Evolutionary conservation across 2,329 filamentous ascomycete genomes (phyloP).

Genomic region (Blastomyces parvus): DNA sequence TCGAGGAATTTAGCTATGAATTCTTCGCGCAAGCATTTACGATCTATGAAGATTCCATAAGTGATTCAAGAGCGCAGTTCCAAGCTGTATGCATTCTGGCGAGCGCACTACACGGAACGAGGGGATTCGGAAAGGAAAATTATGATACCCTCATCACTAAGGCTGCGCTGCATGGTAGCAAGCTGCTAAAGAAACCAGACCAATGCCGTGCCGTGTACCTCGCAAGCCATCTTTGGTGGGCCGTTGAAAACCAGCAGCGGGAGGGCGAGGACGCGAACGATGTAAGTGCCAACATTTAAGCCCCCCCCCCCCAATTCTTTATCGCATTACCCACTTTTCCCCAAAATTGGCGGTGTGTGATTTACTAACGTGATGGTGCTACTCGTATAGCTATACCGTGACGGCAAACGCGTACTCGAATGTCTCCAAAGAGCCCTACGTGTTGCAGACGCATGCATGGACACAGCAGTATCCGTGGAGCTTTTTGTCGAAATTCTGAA

Average conservation of each 20-base stretch:
- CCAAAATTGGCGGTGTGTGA: not conserved
- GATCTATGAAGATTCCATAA: conserved; percentile 92
- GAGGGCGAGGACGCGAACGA: conserved; percentile 72
- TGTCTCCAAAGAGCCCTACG: conserved; percentile 90
- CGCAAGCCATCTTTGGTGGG: conserved; percentile 97
- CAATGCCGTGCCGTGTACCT: conserved; percentile 95
- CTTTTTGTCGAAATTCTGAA: conserved; percentile 98
- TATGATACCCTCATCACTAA: conserved; percentile 99
- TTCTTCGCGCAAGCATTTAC: conserved; percentile 98
- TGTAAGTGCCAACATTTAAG: conserved; percentile 43
- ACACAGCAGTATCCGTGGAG: conserved; percentile 92
- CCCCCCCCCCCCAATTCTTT: not conserved
- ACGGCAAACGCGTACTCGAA: conserved; percentile 93
- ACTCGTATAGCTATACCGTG: conserved; percentile 63
- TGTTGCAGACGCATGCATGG: conserved; percentile 98
- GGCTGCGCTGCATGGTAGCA: conserved; percentile 91
- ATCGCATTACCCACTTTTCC: not conserved
- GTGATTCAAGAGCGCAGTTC: conserved; percentile 93
- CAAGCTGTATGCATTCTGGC: conserved; percentile 95
- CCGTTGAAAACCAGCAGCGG: conserved; percentile 67
- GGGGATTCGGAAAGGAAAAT: conserved; percentile 91
- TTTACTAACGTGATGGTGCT: not conserved
- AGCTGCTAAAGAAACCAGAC: conserved; percentile 92
- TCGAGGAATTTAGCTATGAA: conserved; percentile 94
- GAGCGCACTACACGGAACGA: conserved; percentile 74